phyloP scores from a whole-genome alignment of 208 protist genomes.

The Crithidia mellificae region DNA sequence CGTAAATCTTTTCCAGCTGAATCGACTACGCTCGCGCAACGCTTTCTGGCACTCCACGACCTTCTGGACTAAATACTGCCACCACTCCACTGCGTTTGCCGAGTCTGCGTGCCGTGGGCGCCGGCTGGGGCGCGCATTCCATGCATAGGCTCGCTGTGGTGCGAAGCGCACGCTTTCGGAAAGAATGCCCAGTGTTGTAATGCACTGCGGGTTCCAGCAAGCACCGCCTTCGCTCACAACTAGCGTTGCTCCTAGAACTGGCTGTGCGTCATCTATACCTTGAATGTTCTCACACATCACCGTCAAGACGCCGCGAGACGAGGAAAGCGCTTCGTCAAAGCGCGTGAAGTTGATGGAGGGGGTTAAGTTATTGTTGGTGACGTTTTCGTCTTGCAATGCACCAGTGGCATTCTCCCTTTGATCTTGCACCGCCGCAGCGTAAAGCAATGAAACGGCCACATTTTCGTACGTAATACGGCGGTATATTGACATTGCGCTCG shows the following conservation, averaged over 20 bases:
- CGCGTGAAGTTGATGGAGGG: not conserved
- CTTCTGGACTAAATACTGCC: constrained; percentile 32
- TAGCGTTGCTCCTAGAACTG: constrained; percentile 3
- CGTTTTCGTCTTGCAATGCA: not conserved
- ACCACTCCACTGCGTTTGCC: constrained; percentile 19
- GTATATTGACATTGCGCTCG: constrained; percentile 12
- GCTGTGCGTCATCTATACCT: not conserved
- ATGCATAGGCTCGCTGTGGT: constrained; percentile 12
- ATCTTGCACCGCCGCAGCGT: not conserved
- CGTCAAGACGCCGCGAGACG: constrained; percentile 12
- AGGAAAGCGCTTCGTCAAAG: constrained; percentile 1
- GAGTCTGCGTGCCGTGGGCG: constrained; percentile 3
- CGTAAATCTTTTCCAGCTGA: constrained; percentile 31
- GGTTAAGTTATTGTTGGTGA: not conserved
- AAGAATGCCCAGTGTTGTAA: constrained; percentile 17
- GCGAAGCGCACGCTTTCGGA: constrained; percentile 23
- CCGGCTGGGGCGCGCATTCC: constrained; percentile 12
- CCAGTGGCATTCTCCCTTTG: too few relatives aligned
- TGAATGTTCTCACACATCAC: not conserved
- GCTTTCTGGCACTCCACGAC: constrained; percentile 4
- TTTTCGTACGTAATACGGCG: constrained; percentile 38
- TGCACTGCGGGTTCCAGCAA: constrained; percentile 7
- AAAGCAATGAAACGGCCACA: constrained; percentile 6
- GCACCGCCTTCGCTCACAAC: not conserved
- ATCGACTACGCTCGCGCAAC: constrained; percentile 14